Evolutionary conservation across 305 asterid species (phyloP), one percentile per base, ranked within the genome.

Genomic region (Fraxinus floribunda): DNA sequence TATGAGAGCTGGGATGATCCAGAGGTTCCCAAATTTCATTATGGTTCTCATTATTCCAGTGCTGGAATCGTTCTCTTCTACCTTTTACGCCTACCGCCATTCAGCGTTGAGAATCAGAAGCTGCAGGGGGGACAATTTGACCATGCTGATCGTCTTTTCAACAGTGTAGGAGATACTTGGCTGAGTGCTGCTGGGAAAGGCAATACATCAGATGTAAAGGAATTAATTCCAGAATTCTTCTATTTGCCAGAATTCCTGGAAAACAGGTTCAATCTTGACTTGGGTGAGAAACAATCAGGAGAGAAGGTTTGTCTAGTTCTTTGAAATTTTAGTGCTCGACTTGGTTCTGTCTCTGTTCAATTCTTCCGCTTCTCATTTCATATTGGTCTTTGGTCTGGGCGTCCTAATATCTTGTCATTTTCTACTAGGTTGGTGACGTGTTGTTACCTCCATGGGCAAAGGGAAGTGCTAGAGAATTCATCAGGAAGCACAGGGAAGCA

Each of bases 1-100:
- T 93, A 91, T 80, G 98, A 97, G 84, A 97, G 98, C 94, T 97
- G 99, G 99, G 99, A 97, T 94, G 99, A 97, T 90, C 99, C 99
- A 55, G 99, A 97, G 81, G 95, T 95, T 88, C 99, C 99, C 80
- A 97, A 97, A 83, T 97, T 97, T 86, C 99, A 97, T 88, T 97
- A 97, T 83, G 98, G 99, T 86, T 97, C 99, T 86, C 99, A 97
- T 87, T 97, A 97, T 86, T 95, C 99, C 49, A 97, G 99, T 79
- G 98, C 99, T 79, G 99, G 99, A 87, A 97, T 97, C 83, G 98
- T 97, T 81, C 98, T 97, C 81, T 97, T 97, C 90, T 97, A 97
- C 87, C 99, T 97, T 55, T 79, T 97, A 84, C 98, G 99, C 76
- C 85, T 97, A 87, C 98, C 99, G 30, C 98, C 99, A 78, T 97